A percentile compares a stretch with the other conserved stretches of the same genome.
Conservation (phyloP, 2,329 filamentous ascomycete species). For the Thelonectria discophora region DNA sequence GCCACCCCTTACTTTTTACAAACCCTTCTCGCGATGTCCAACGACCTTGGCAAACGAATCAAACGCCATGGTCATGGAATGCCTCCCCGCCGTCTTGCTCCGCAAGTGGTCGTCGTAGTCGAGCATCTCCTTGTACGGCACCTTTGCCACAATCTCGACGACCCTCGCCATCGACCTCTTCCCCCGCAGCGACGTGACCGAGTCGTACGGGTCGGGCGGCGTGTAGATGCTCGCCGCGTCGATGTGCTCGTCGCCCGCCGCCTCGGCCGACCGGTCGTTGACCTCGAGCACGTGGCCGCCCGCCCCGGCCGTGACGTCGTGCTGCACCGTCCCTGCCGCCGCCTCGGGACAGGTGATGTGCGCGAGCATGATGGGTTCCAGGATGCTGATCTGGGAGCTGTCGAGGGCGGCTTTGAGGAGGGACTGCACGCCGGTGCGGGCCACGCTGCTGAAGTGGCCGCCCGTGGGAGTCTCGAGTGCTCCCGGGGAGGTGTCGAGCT, state of each 20-base stretch:
- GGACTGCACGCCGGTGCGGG: conserved; percentile 70
- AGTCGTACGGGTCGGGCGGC: conserved; percentile 83
- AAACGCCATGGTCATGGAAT: conserved; percentile 67
- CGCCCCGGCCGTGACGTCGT: conserved; percentile 78
- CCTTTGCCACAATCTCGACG: conserved; percentile 80
- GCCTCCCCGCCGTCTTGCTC: conserved; percentile 85
- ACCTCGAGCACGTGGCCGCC: conserved; percentile 80
- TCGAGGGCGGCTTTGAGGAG: conserved; percentile 72
- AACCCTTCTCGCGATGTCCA: conserved; percentile 61
- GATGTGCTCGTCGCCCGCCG: conserved; percentile 57
- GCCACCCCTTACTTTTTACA: conserved; percentile 39
- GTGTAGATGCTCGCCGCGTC: conserved; percentile 82
- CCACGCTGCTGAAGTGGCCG: conserved; percentile 71
- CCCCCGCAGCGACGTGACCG: conserved; percentile 64
- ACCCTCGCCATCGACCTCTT: conserved; percentile 59
- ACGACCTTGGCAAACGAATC: conserved; percentile 66
- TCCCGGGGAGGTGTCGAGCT: conserved; percentile 71
- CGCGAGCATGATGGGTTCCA: conserved; percentile 94
- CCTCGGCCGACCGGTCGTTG: conserved; percentile 59
- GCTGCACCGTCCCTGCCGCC: conserved; percentile 81
- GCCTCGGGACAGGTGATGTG: conserved; percentile 86
- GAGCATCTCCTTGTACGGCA: conserved; percentile 96
- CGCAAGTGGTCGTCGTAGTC: conserved; percentile 90
- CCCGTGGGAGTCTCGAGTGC: conserved; percentile 67
- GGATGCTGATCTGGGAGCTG: conserved; percentile 67